Conservation (phyloP, 2,329 filamentous ascomycete genomes). For the Colletotrichum eremochloae region DNA sequence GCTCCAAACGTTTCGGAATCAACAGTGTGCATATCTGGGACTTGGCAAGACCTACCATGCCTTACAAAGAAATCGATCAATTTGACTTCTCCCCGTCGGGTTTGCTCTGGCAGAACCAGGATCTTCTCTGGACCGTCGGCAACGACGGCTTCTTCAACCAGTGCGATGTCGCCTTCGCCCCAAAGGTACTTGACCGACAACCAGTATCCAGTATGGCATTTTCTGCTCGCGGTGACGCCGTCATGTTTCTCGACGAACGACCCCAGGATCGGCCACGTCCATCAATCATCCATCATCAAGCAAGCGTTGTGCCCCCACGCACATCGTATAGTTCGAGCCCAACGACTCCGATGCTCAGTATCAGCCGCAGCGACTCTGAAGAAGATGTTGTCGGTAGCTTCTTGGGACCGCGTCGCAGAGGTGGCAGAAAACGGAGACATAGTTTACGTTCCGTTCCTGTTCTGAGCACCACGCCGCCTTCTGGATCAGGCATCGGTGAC, state of each 20-base stretch:
- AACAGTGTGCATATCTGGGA: constrained; percentile 76
- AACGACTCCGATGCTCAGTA: constrained; percentile 63
- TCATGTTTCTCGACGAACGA: constrained; percentile 74
- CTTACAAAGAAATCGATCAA: constrained; percentile 74
- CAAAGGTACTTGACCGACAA: constrained; percentile 72
- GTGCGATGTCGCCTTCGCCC: constrained; percentile 74
- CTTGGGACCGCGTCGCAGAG: constrained; percentile 61
- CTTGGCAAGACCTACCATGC: constrained; percentile 74
- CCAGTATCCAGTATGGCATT: constrained; percentile 73
- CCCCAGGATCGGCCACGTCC: constrained; percentile 60
- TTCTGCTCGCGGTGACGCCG: constrained; percentile 69
- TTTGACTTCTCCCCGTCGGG: constrained; percentile 70
- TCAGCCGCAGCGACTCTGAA: constrained; percentile 74
- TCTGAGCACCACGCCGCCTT: constrained; percentile 69
- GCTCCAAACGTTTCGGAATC: constrained; percentile 66
- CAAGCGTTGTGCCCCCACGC: constrained; percentile 51
- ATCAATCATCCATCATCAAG: constrained; percentile 51
- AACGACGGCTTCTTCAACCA: constrained; percentile 73
- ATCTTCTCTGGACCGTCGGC: constrained; percentile 76
- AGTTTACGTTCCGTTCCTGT: constrained; percentile 49
- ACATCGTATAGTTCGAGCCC: constrained; percentile 64
- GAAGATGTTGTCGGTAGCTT: constrained; percentile 74
- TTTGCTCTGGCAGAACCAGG: constrained; percentile 74
- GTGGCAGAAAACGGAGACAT: constrained; percentile 57
- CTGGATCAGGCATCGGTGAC: constrained; percentile 55